Percentiles rank a stretch among this genome's conserved stretches.
Evolutionary conservation across 179 eudicot genomes (phyloP).

Genomic region (Camellia oleifera): DNA sequence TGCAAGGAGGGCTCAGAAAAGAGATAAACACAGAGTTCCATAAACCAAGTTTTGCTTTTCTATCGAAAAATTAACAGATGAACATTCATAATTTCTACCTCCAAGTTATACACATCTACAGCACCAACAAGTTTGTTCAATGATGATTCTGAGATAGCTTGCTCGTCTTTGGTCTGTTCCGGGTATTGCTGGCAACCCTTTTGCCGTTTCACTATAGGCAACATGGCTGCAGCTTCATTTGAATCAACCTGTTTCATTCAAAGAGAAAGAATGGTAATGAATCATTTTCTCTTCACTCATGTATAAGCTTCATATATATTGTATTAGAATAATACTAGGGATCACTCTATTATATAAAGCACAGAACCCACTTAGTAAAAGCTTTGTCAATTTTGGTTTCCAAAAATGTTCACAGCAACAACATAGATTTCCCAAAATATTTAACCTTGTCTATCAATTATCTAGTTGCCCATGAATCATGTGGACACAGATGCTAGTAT

Average conservation of each 20-base stretch:
- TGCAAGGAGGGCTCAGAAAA: not conserved
- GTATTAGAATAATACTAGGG: no score
- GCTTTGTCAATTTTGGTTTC: no score
- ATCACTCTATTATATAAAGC: no score
- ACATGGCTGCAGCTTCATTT: conserved; percentile 24
- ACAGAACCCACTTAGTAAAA: no score
- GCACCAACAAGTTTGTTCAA: conserved; percentile 69
- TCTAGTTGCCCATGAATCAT: no score
- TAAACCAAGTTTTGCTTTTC: not conserved
- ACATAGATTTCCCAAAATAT: no score
- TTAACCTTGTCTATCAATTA: no score
- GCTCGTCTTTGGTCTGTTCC: conserved; percentile 42
- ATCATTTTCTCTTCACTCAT: not conserved
- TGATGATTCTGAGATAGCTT: conserved; percentile 50
- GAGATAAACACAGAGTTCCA: not conserved
- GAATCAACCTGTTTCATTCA: conserved; percentile 32
- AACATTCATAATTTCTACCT: conserved; percentile 27
- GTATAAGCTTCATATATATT: no score
- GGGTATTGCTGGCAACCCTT: conserved; percentile 26
- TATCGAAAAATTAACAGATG: not conserved
- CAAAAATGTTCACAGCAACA: no score
- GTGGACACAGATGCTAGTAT: no score
- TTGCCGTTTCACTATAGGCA: conserved; percentile 34
- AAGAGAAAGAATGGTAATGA: not conserved
- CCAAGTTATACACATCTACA: conserved; percentile 48